Evolutionary conservation across 306 rosid genomes (phyloP).

Genomic region (Elaeagnus macrophylla): DNA sequence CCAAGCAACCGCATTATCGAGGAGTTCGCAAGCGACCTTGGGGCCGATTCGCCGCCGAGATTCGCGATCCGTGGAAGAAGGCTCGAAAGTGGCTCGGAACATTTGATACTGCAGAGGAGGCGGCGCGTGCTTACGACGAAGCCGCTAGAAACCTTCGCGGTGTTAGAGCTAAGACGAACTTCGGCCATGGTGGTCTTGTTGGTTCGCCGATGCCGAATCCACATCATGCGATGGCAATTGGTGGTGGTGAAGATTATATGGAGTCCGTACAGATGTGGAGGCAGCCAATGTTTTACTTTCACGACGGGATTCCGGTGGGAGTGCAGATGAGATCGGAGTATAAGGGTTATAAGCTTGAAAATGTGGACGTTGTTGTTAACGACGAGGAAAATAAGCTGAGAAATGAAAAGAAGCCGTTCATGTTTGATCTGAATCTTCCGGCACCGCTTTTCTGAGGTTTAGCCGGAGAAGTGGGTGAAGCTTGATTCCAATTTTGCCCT

Average conservation of each 20-base stretch:
- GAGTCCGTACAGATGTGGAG: conserved; percentile 21
- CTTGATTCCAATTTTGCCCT: conserved; percentile 16
- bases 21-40: conserved; percentile 66
- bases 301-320: conserved; percentile 1
- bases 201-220: neutral
- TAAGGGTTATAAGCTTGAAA: conserved; percentile 48
- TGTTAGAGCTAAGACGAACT: conserved; percentile 57
- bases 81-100: conserved; percentile 70
- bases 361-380: conserved; percentile 28
- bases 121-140: conserved; percentile 58
- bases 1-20: conserved; percentile 35
- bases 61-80: conserved; percentile 60
- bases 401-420: conserved; percentile 33
- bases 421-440: conserved; percentile 55
- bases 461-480: neutral
- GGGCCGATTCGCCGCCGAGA: conserved; percentile 68
- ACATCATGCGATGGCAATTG: neutral
- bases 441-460: conserved; percentile 39
- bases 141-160: conserved; percentile 59
- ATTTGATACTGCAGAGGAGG: conserved; percentile 61
- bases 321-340: conserved; percentile 43
- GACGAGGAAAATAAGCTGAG: conserved; percentile 23
- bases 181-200: conserved; percentile 16
- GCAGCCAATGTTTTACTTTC: conserved; percentile 9
- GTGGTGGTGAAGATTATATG: neutral